Evolutionary conservation across 257 asterid species (phyloP).

Genomic region (Euphrasia confusa): DNA sequence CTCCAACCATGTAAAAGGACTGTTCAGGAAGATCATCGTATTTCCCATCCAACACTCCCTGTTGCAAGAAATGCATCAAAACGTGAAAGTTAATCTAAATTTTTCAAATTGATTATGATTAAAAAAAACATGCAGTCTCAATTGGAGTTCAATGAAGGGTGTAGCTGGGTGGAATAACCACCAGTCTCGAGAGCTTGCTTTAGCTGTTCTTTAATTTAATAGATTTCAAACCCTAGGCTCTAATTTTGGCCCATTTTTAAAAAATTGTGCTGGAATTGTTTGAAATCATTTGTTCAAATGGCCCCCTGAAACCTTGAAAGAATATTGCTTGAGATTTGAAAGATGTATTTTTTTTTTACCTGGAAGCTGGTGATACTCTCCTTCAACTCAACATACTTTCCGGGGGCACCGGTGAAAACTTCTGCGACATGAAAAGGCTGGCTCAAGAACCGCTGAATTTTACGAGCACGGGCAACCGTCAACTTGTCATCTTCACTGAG

Average conservation of each 20-base stretch:
- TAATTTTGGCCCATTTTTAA: neutral
- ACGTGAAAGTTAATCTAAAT: neutral
- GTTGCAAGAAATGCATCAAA: conserved; percentile 9
- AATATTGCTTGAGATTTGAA: conserved; percentile 2
- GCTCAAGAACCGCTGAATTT: conserved; percentile 79
- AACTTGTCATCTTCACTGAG: conserved; percentile 95
- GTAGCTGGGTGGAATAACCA: too few species aligned
- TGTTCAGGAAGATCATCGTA: conserved; percentile 86
- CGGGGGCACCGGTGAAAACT: conserved; percentile 98
- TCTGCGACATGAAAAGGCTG: conserved; percentile 99
- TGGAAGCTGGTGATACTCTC: conserved; percentile 91
- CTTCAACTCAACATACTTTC: conserved; percentile 92
- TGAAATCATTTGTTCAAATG: neutral
- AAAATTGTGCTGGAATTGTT: neutral
- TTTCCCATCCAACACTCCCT: conserved; percentile 91
- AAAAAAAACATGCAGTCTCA: too few species aligned
- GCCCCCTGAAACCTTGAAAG: neutral
- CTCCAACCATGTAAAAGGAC: conserved; percentile 94
- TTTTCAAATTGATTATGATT: too few species aligned
- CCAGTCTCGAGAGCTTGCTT: too few species aligned
- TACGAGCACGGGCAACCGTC: conserved; percentile 98
- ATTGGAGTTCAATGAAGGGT: neutral
- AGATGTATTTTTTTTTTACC: conserved; percentile 38
- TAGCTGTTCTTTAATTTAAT: neutral
- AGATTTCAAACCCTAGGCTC: neutral